Conservation (phyloP, 2,329 filamentous ascomycete genomes). For the Aspergillus sp. region DNA sequence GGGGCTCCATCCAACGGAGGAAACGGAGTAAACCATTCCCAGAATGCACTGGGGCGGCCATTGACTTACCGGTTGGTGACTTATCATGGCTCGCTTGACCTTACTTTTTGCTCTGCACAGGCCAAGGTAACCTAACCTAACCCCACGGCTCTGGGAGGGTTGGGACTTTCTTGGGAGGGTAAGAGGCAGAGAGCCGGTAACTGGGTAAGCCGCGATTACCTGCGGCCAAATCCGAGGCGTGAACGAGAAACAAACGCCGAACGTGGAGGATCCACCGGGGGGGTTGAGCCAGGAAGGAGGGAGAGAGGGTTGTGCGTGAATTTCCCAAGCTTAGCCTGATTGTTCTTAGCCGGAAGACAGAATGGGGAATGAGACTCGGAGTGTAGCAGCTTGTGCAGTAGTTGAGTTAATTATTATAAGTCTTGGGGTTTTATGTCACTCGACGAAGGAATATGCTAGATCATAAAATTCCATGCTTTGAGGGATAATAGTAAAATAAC, state of each 20-base stretch:
- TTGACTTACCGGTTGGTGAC: background rate
- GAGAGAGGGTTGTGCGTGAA: conserved; percentile 11
- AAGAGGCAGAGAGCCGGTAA: background rate
- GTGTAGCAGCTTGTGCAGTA: background rate
- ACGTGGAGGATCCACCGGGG: conserved; percentile 15
- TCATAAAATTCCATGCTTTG: background rate
- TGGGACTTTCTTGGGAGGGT: too few species aligned
- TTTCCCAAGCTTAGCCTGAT: conserved; percentile 1
- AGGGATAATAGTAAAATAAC: too few species aligned
- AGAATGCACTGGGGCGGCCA: background rate
- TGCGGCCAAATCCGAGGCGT: conserved; percentile 19
- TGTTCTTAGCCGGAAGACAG: background rate
- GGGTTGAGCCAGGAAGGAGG: too few species aligned
- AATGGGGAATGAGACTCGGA: background rate
- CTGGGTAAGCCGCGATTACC: conserved; percentile 17
- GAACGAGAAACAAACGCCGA: conserved; percentile 8
- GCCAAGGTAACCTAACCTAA: background rate
- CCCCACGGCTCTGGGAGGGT: conserved; percentile 5
- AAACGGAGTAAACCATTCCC: background rate
- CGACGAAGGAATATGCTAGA: background rate
- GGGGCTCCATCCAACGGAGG: conserved; percentile 1
- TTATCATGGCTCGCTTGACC: background rate
- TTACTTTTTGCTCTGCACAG: conserved; percentile 4
- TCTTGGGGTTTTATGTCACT: background rate
- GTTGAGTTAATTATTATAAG: background rate